A percentile compares a stretch with the other conserved stretches of the same genome.
phyloP scores from a whole-genome alignment of 179 eudicot species.

The Spinacia oleracea region DNA sequence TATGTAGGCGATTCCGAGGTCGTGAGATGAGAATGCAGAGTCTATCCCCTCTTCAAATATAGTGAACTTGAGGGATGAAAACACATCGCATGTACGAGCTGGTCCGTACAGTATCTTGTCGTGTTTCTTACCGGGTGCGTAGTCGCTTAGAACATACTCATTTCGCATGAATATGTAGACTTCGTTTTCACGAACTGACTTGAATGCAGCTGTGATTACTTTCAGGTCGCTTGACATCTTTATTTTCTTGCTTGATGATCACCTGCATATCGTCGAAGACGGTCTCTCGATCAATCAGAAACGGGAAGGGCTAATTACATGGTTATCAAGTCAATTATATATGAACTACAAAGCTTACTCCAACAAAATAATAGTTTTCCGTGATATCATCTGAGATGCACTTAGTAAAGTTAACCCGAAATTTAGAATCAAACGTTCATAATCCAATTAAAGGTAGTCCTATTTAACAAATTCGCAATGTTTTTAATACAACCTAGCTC shows the following conservation, averaged over 20 bases:
- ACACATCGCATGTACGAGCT: not conserved
- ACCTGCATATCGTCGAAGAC: not conserved
- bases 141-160: slow-evolving; percentile 2
- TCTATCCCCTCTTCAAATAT: not conserved
- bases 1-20: not conserved
- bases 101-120: slow-evolving; percentile 13
- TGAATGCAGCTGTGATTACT: slow-evolving; percentile 6
- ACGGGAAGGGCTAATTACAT: no score
- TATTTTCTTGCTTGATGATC: not conserved
- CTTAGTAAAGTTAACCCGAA: no score
- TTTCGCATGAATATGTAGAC: slow-evolving; percentile 12
- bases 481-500: no score
- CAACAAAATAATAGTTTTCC: no score
- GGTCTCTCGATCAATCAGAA: no score
- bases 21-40: slow-evolving; percentile 3
- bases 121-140: not conserved
- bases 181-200: not conserved
- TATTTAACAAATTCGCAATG: no score
- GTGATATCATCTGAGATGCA: no score
- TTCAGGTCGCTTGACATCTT: not conserved
- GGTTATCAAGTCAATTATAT: no score
- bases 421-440: no score
- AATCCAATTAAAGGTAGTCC: no score
- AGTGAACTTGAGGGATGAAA: slow-evolving; percentile 3
- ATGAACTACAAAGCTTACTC: no score